phyloP scores from a whole-genome alignment of 2,329 filamentous ascomycete species.

The Colletotrichum australisinense region DNA sequence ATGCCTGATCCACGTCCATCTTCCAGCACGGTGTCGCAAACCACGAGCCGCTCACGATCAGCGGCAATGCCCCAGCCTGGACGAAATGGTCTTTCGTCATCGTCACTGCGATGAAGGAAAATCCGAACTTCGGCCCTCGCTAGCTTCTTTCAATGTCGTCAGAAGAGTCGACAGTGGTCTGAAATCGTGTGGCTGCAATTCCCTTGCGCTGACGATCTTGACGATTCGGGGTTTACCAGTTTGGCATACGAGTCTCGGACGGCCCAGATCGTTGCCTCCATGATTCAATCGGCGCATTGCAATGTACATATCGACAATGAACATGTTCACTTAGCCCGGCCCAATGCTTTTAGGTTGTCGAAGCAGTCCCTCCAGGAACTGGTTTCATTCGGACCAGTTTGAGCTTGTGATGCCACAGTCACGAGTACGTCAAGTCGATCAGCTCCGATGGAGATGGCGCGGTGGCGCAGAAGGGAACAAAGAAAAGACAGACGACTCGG shows the following conservation, averaged over 20 bases:
- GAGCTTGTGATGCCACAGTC: neutral
- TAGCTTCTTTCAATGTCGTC: neutral
- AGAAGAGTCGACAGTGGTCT: neutral
- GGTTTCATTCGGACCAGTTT: neutral
- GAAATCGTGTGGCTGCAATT: neutral
- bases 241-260: neutral
- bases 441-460: neutral
- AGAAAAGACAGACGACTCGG: neutral
- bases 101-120: neutral
- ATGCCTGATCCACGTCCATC: neutral
- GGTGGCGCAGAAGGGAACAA: slow-evolving; percentile 5
- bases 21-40: neutral
- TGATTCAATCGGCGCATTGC: neutral
- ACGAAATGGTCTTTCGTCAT: neutral
- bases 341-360: neutral
- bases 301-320: neutral
- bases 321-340: neutral
- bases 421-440: neutral
- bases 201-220: neutral
- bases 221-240: neutral
- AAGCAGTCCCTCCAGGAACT: neutral
- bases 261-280: neutral
- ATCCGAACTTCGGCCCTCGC: neutral
- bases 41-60: neutral
- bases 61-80: neutral